Percentiles rank a stretch among this genome's conserved stretches.
These are phyloP conservation scores for Xylaria curta DNA, from an alignment of 495 filamentous ascomycete species.

Conservation along the genomic window DNA sequence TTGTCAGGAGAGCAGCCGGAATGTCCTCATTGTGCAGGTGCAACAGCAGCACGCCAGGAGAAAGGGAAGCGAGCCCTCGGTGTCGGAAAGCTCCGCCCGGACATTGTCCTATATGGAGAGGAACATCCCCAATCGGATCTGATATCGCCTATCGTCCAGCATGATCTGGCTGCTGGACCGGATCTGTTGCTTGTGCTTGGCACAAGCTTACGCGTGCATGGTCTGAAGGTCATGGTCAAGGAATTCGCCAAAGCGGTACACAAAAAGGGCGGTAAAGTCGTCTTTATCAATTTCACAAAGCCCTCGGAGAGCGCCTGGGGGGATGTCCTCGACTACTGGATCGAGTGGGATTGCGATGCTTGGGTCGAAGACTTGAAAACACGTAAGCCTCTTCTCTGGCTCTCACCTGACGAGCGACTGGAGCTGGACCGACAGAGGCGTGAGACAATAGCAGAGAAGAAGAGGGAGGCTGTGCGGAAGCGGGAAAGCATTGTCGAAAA, in stretches of 20 bases:
- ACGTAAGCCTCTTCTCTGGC: slow-evolving; percentile 63
- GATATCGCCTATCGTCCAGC: slow-evolving; percentile 65
- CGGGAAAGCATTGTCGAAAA: slow-evolving; percentile 39
- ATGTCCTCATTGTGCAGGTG: slow-evolving; percentile 65
- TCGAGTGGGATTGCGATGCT: slow-evolving; percentile 74
- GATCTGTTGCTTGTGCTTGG: slow-evolving; percentile 72
- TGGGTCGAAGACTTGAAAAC: slow-evolving; percentile 67
- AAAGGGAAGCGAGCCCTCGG: slow-evolving; percentile 67
- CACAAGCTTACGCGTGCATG: slow-evolving; percentile 72
- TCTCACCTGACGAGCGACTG: slow-evolving; percentile 47
- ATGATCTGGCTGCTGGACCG: slow-evolving; percentile 65
- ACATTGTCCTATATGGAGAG: slow-evolving; percentile 74
- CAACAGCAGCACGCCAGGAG: slow-evolving; percentile 62
- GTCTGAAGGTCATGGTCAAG: slow-evolving; percentile 68
- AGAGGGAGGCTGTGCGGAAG: slow-evolving; percentile 38
- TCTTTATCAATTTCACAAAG: slow-evolving; percentile 73
- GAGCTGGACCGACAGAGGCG: slow-evolving; percentile 44
- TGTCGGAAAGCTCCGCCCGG: slow-evolving; percentile 67
- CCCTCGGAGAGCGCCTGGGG: slow-evolving; percentile 71
- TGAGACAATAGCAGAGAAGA: slow-evolving; percentile 39
- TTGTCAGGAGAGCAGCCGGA: slow-evolving; percentile 65
- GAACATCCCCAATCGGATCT: slow-evolving; percentile 71
- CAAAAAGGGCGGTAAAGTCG: slow-evolving; percentile 65
- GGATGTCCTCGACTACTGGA: slow-evolving; percentile 71
- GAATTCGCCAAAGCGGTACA: slow-evolving; percentile 76